Evolutionary conservation across 2,329 filamentous ascomycete species (phyloP).

Genomic region (Metarhizium guizhouense): DNA sequence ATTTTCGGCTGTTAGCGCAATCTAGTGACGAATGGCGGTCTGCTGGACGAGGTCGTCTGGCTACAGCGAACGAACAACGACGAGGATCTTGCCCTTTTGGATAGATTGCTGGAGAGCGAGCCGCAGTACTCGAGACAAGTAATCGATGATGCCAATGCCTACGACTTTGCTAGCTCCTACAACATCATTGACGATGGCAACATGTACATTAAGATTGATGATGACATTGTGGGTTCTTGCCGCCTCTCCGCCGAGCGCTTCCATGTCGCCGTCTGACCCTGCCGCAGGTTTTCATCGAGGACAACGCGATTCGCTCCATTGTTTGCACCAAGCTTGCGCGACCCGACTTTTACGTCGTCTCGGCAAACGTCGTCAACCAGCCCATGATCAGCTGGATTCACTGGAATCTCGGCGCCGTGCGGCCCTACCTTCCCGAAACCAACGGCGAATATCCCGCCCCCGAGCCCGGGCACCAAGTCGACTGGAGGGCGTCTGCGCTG

Average conservation of each 20-base stretch:
- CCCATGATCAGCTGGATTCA: slow-evolving; percentile 45
- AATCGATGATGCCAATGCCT: slow-evolving; percentile 20
- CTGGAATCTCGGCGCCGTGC: slow-evolving; percentile 40
- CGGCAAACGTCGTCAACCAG: slow-evolving; percentile 48
- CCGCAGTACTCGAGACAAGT: slow-evolving; percentile 27
- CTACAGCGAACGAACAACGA: slow-evolving; percentile 29
- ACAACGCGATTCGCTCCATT: slow-evolving; percentile 38
- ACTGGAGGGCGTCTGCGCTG: slow-evolving; percentile 31
- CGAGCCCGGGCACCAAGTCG: slow-evolving; percentile 15
- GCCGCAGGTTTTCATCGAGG: slow-evolving; percentile 26
- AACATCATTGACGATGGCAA: slow-evolving; percentile 37
- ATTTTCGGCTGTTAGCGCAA: slow-evolving; percentile 28
- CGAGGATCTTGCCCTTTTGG: slow-evolving; percentile 28
- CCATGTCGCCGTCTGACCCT: background rate
- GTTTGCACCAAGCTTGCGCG: slow-evolving; percentile 42
- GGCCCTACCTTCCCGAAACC: slow-evolving; percentile 45
- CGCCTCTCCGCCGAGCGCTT: no score
- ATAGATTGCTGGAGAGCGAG: slow-evolving; percentile 25
- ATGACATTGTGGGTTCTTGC: slow-evolving; percentile 25
- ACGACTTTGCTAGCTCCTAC: slow-evolving; percentile 30
- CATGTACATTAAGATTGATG: slow-evolving; percentile 29
- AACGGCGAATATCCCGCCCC: slow-evolving; percentile 14
- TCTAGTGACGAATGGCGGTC: slow-evolving; percentile 31
- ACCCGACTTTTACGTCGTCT: slow-evolving; percentile 41
- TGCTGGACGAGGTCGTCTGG: slow-evolving; percentile 34